Base-by-base conservation (phyloP, 108 stramenopile genomes). In the Nannochloropsis gaditana region DNA sequence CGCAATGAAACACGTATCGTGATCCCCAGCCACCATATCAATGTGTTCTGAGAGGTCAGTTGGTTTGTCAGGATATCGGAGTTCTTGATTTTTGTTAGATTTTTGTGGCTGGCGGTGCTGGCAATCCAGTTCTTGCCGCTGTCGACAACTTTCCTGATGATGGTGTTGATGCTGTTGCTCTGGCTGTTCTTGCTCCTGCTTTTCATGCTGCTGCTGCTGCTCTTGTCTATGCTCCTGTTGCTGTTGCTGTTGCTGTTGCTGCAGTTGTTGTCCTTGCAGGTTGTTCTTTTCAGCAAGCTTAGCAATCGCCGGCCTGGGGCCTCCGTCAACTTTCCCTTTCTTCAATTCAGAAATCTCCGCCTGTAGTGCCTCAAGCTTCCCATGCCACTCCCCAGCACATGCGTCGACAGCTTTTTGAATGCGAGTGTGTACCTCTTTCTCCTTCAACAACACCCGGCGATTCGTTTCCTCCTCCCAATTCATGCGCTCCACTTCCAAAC, bases 391-490 rank as follows among this genome's bases (percentile, higher is more conserved):
- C 59, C 15, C 15, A n/a, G 59, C 59, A n/a, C 19, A 15, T 6
- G 59, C 59, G 19, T 73, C 59, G 19, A 73, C 59, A 15, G 59
- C 59, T n/a, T 73, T 73, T 15, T 15, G 1, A 15, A 73, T n/a
- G 59, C 59, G 59, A n/a, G 8, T n/a, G 15, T 73, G 59, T 73
- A 73, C 59, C 59, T 73, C 59, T 73, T 73, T 6, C 2, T 73
- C 59, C 59, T 73, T 73, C 2, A 73, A 2, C 59, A 73, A n/a
- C 19, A 73, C 59, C 15, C 59, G 59, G n/a, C 59, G 59, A 73
- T 73, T 73, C 0, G 59, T n/a, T 73, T 73, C 59, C 59, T 73
- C 59, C 59, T 73, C 59, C 59, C 59, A 73, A 73, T 73, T n/a
- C 59, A 73, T 73, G 15, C 59, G 59, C n/a, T 73, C 59, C 6